Conservation (phyloP, 257 asterid genomes). For the Capsicum chinense region DNA sequence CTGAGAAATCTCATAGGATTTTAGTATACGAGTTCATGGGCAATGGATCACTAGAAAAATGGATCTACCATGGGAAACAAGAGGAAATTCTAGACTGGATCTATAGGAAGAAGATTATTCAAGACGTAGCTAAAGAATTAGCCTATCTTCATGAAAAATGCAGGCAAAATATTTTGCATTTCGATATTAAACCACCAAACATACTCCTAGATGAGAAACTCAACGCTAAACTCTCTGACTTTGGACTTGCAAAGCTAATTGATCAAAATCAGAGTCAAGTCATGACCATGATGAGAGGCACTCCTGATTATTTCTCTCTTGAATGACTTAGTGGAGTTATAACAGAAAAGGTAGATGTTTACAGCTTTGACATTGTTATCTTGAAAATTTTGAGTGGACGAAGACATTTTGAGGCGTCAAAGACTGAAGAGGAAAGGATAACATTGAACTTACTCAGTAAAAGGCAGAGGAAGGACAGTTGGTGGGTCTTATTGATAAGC, state of each 20-base stretch:
- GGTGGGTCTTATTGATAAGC: too few species aligned
- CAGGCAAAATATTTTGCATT: conserved; percentile 38
- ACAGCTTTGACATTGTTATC: conserved; percentile 40
- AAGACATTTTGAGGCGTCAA: conserved; percentile 28
- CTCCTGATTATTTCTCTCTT: conserved; percentile 41
- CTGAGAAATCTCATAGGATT: conserved; percentile 43
- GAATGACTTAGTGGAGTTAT: conserved; percentile 35
- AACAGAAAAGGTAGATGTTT: conserved; percentile 41
- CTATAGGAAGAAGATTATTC: conserved; percentile 36
- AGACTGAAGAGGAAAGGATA: conserved; percentile 31
- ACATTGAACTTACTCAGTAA: conserved; percentile 33
- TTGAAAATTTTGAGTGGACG: conserved; percentile 39
- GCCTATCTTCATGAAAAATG: conserved; percentile 44
- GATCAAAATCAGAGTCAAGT: conserved; percentile 38
- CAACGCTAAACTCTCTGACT: conserved; percentile 43
- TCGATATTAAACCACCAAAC: conserved; percentile 42
- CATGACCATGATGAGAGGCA: conserved; percentile 40
- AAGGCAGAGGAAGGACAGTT: conserved; percentile 36
- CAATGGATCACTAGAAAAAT: conserved; percentile 42
- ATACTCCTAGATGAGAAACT: conserved; percentile 35
- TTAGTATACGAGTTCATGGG: conserved; percentile 41
- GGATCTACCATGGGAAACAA: conserved; percentile 32
- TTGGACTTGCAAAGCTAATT: conserved; percentile 46
- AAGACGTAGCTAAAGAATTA: conserved; percentile 42
- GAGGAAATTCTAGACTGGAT: conserved; percentile 35